Conservation (phyloP, 768 basidiomycete genomes). For the Sarcodon aspratus region DNA sequence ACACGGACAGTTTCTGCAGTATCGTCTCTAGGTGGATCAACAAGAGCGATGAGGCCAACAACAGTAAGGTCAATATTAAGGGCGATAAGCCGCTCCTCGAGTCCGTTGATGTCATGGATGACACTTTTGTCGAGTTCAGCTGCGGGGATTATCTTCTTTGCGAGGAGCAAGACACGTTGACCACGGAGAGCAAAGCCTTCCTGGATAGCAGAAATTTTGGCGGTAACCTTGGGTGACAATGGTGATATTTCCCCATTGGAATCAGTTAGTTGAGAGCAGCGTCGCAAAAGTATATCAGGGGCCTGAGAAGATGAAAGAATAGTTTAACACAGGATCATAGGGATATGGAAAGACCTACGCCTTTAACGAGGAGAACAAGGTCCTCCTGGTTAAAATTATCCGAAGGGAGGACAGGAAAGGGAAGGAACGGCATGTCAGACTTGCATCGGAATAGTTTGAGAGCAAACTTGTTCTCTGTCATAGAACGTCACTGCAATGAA, state of each 20-base stretch:
- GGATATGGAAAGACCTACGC: constrained; percentile 13
- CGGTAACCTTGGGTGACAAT: constrained; percentile 18
- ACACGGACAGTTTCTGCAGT: constrained; percentile 37
- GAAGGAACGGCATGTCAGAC: constrained; percentile 4
- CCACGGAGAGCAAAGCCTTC: constrained; percentile 41
- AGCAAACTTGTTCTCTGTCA: constrained; percentile 39
- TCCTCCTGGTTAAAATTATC: constrained; percentile 15
- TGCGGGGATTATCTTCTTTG: constrained; percentile 28
- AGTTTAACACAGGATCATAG: no score
- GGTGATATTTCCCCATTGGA: constrained; percentile 22
- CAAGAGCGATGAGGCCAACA: constrained; percentile 47
- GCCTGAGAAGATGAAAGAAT: constrained; percentile 7
- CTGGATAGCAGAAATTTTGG: constrained; percentile 23
- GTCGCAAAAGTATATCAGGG: constrained; percentile 35
- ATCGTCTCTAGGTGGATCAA: constrained; percentile 48
- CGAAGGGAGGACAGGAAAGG: constrained; percentile 16
- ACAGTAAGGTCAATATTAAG: constrained; percentile 35
- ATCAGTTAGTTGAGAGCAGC: constrained; percentile 27
- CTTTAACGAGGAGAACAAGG: constrained; percentile 29
- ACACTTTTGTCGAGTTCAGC: constrained; percentile 19
- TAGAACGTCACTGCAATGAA: constrained; percentile 11
- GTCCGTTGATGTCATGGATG: constrained; percentile 19
- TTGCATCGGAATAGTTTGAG: constrained; percentile 25
- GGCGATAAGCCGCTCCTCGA: constrained; percentile 31
- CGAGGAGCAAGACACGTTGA: constrained; percentile 52